Evolutionary conservation across 106 monocot genomes (phyloP).

Genomic region (Amphibolis antarctica): DNA sequence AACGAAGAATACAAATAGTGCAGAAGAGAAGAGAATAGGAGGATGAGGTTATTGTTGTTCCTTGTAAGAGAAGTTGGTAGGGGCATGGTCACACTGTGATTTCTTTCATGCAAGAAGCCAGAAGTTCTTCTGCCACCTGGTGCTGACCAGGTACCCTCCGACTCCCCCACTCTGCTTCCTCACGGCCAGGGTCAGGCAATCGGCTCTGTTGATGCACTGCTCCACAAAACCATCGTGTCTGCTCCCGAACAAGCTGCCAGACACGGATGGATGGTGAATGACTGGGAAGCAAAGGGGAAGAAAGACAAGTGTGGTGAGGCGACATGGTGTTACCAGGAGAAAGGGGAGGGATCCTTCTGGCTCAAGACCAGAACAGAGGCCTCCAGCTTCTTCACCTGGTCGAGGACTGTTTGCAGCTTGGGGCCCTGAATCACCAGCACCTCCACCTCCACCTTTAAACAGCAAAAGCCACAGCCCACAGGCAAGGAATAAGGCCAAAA

Average conservation of each 20-base stretch:
- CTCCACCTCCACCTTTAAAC: conserved; percentile 77
- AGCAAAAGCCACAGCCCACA: too few relatives aligned
- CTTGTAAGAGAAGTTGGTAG: too few relatives aligned
- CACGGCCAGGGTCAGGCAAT: conserved; percentile 23
- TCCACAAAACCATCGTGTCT: conserved; percentile 18
- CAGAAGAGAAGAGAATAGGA: too few relatives aligned
- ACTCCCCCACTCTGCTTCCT: conserved; percentile 26
- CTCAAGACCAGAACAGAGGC: conserved; percentile 62
- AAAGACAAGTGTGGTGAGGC: too few relatives aligned
- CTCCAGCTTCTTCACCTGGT: conserved; percentile 78
- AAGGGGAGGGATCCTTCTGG: conserved; percentile 47
- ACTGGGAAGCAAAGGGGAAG: too few relatives aligned
- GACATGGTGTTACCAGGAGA: conserved; percentile 15
- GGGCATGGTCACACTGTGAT: too few relatives aligned
- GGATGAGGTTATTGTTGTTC: too few relatives aligned
- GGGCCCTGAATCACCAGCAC: conserved; percentile 73
- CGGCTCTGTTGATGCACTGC: conserved; percentile 24
- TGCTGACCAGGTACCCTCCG: conserved; percentile 32
- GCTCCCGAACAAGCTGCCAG: conserved; percentile 10
- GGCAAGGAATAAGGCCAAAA: too few relatives aligned
- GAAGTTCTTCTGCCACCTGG: conserved; percentile 33
- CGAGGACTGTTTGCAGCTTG: conserved; percentile 64
- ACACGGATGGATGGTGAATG: too few relatives aligned
- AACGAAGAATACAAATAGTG: too few relatives aligned
- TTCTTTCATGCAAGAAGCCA: conserved; percentile 23